Percentiles rank a stretch among this genome's conserved stretches.
Evolutionary conservation across 192 early-diverging fungal genomes (phyloP).

Genomic region (Endogone sp.): DNA sequence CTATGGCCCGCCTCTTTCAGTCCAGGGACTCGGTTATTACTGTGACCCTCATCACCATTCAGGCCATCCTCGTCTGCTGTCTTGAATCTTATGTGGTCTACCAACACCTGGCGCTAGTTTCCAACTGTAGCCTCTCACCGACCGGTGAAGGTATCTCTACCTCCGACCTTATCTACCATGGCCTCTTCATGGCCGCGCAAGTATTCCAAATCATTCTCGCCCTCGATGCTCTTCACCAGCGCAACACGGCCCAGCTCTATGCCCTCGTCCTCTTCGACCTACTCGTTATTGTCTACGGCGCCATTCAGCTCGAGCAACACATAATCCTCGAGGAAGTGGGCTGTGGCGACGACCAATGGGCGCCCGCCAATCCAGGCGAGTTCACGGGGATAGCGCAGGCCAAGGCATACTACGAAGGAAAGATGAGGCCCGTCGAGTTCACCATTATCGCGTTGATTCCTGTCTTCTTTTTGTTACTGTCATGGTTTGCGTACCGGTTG

Average conservation of each 20-base stretch:
- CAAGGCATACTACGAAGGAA: conserved; percentile 14
- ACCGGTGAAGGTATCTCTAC: conserved; percentile 24
- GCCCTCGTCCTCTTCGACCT: conserved; percentile 26
- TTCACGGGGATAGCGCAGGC: neutral
- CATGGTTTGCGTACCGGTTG: conserved; percentile 23
- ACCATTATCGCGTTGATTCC: conserved; percentile 39
- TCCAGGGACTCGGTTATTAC: conserved; percentile 15
- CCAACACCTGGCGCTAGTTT: conserved; percentile 20
- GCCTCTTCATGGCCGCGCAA: conserved; percentile 32
- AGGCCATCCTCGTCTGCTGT: conserved; percentile 24
- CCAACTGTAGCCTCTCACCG: conserved; percentile 16
- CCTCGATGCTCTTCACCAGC: conserved; percentile 25
- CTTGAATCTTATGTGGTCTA: conserved; percentile 25
- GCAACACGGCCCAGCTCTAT: conserved; percentile 33
- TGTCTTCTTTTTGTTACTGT: conserved; percentile 21
- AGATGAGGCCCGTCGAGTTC: conserved; percentile 40
- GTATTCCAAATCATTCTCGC: conserved; percentile 32
- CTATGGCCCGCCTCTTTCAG: conserved; percentile 2
- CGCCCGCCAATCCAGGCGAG: neutral
- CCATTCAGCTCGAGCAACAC: conserved; percentile 35
- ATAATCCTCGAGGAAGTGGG: conserved; percentile 32
- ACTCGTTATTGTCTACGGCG: conserved; percentile 32
- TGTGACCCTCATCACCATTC: conserved; percentile 18
- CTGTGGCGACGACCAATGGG: conserved; percentile 5
- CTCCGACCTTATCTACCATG: conserved; percentile 37